phyloP scores from a whole-genome alignment of 345 rosid species.

The Citrus reticulata region DNA sequence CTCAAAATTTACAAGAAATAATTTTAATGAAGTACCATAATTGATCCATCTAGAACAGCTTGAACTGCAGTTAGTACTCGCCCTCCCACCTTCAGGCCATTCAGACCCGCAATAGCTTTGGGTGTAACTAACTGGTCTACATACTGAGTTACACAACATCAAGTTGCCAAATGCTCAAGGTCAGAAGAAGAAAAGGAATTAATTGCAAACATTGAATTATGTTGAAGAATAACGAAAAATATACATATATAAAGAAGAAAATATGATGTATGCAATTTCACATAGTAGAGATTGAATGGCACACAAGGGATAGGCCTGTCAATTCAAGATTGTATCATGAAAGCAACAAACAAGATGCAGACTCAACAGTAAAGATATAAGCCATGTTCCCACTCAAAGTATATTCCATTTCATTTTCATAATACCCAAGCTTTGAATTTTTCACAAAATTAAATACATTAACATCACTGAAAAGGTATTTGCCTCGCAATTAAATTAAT shows the following conservation, averaged over 20 bases:
- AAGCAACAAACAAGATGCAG: background rate
- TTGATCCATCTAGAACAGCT: slow-evolving; percentile 44
- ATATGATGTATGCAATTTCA: background rate
- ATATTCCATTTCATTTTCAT: background rate
- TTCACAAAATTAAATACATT: background rate
- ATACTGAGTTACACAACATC: slow-evolving; percentile 42
- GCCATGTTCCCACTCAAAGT: background rate
- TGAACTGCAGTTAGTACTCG: slow-evolving; percentile 75
- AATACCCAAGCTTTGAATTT: background rate
- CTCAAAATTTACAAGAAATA: background rate
- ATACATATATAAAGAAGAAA: background rate
- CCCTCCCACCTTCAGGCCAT: slow-evolving; percentile 93
- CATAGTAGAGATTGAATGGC: background rate
- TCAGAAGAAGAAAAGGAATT: slow-evolving; percentile 1
- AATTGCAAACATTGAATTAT: background rate
- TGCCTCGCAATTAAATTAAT: background rate
- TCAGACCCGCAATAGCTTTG: slow-evolving; percentile 87
- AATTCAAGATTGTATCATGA: background rate
- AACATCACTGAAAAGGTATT: background rate
- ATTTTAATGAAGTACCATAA: slow-evolving; percentile 40
- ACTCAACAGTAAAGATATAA: background rate
- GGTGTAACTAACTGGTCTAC: slow-evolving; percentile 59
- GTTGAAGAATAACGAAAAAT: background rate
- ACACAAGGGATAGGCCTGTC: background rate
- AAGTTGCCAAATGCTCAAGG: background rate